These are phyloP conservation scores for Auricularia sp. DNA, from an alignment of 768 basidiomycete species.

Conservation along the genomic window DNA sequence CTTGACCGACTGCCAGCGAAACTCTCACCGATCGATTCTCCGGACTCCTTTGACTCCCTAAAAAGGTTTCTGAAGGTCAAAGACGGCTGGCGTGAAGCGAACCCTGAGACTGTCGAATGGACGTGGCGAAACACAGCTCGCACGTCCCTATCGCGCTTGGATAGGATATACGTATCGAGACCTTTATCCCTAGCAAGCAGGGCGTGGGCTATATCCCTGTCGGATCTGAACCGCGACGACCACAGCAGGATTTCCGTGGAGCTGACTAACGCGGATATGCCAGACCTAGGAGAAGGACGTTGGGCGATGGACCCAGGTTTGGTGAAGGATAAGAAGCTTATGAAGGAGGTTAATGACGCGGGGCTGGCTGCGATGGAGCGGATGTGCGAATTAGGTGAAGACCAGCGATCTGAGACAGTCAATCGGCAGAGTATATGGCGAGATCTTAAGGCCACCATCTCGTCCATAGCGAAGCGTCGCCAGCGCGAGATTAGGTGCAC, in stretches of 20 bases:
- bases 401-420: too few species aligned
- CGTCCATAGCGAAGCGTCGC: too few species aligned
- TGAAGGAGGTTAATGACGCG: neutral
- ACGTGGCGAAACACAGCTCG: neutral
- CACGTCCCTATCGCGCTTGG: neutral
- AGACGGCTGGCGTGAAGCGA: neutral
- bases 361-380: neutral
- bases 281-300: neutral
- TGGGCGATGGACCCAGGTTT: too few species aligned
- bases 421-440: too few species aligned
- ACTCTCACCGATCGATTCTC: neutral
- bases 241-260: neutral
- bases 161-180: neutral
- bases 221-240: neutral
- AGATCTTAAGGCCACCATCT: too few species aligned
- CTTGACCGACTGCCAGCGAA: constrained; percentile 11
- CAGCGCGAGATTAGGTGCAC: too few species aligned
- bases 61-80: neutral
- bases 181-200: neutral
- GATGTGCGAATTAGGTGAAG: too few species aligned
- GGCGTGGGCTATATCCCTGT: neutral
- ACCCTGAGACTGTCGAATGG: neutral
- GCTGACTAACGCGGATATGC: neutral
- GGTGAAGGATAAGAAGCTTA: neutral
- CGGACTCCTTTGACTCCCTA: neutral